Percentiles rank a stretch among this genome's conserved stretches.
These are phyloP conservation scores for Sedum album DNA, from an alignment of 164 flowering plant genomes.

Conservation along the genomic window DNA sequence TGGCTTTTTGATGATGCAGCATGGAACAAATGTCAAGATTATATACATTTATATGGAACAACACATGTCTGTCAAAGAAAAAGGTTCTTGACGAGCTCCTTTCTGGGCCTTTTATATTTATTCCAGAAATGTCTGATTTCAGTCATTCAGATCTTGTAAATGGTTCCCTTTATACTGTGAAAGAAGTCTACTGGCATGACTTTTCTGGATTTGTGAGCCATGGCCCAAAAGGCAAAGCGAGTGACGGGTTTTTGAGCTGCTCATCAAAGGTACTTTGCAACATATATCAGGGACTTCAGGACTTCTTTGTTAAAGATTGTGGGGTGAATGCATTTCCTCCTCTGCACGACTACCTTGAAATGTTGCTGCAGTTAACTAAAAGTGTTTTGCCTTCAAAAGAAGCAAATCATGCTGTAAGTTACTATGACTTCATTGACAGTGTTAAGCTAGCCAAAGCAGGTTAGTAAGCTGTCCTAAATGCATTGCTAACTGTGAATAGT, in stretches of 20 bases:
- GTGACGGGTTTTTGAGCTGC: constrained; percentile 11
- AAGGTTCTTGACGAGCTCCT: constrained; percentile 30
- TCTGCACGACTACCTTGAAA: constrained; percentile 40
- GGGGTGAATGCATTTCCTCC: constrained; percentile 60
- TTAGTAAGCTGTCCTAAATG: not conserved
- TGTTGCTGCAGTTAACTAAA: constrained; percentile 52
- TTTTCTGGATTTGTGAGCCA: constrained; percentile 46
- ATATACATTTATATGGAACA: constrained; percentile 67
- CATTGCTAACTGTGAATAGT: not conserved
- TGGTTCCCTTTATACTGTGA: constrained; percentile 53
- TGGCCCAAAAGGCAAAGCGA: constrained; percentile 14
- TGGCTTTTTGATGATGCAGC: constrained; percentile 29
- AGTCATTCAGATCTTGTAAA: constrained; percentile 43
- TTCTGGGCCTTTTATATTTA: constrained; percentile 63
- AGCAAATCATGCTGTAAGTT: constrained; percentile 60
- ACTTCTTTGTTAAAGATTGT: constrained; percentile 73
- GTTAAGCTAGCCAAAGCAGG: not conserved
- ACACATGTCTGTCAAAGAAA: constrained; percentile 28
- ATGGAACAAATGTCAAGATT: constrained; percentile 74
- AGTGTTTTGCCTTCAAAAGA: constrained; percentile 59
- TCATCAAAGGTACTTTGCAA: constrained; percentile 35
- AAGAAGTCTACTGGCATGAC: constrained; percentile 82
- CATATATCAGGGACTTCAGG: constrained; percentile 65
- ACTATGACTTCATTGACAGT: not conserved
- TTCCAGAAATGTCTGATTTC: constrained; percentile 37